Base-by-base conservation (phyloP, 257 asterid genomes). In the Leonotis leonurus region DNA sequence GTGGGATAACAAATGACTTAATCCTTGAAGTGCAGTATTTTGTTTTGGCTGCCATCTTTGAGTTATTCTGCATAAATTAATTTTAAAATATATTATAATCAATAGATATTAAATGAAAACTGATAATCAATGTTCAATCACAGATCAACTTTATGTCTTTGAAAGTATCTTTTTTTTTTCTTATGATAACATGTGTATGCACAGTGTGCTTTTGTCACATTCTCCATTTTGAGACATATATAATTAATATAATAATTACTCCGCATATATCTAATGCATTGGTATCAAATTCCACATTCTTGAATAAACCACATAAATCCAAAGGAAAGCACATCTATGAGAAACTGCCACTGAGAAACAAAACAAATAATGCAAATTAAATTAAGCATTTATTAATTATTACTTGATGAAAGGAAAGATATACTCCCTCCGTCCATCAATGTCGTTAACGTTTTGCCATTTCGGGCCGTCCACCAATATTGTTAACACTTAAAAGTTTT, bases 11-110 rank as follows among this genome's bases (percentile, higher is more conserved):
- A 29, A 92, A 92, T 3, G 99, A 92, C 65, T 89, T 92, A 36
- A 92, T 92, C 75, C 99, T 85, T 46, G 95, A 60, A 17, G 97
- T 92, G 89, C 99, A 92, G 73, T 89, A 92, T 37, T 89, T 92
- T 30, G 97, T 92, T 70, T 84, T 83, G 6, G 78, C 57, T 45
- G 99, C 97, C 99, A 92, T 92, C 76, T 83, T 89, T 24, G 99
- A 78, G 64, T 85, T 85, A 46, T 81, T 89, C 97, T 92, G 93
- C 56, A 62, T 3, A 55, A 61, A 43, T 9, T n/a, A n/a, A 51
- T 52, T 30, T 35, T 45, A 40, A 4, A 13, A 40, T 40, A 18
- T 11, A 39, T 36, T 9, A 10, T 36, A 14, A 6, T 3, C 2
- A 14, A 14, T 12, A n/a, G 20, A 27, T 25, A 6, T 4, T 52